A percentile compares a stretch with the other conserved stretches of the same genome.
Evolutionary conservation across 1,284 basidiomycete species (phyloP).

Genomic region (Trametes pubescens): DNA sequence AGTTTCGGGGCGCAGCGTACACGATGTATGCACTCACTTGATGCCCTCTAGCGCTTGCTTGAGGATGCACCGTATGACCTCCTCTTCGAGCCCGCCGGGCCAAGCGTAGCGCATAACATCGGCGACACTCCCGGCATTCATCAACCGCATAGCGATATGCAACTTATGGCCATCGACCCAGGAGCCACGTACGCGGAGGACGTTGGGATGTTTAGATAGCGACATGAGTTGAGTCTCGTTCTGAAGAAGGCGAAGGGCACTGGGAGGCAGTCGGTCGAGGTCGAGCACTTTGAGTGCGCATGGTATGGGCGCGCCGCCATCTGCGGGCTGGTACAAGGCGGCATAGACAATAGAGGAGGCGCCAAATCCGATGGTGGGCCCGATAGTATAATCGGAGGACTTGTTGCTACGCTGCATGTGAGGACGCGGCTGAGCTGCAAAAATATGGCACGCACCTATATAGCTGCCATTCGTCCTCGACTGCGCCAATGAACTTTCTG

Average conservation of each 20-base stretch:
- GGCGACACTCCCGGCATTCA: conserved; percentile 88
- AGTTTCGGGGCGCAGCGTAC: neutral
- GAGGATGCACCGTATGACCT: conserved; percentile 84
- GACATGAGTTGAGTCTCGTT: conserved; percentile 93
- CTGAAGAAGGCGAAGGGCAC: conserved; percentile 73
- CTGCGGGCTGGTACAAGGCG: conserved; percentile 61
- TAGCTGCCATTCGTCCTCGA: conserved; percentile 86
- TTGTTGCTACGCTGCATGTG: conserved; percentile 59
- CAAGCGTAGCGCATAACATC: conserved; percentile 88
- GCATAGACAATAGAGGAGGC: conserved; percentile 88
- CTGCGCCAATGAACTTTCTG: conserved; percentile 70
- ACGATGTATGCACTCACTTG: conserved; percentile 61
- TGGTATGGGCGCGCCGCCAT: conserved; percentile 53
- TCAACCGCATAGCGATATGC: conserved; percentile 87
- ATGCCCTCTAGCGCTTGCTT: conserved; percentile 85
- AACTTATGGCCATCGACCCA: conserved; percentile 89
- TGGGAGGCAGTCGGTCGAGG: conserved; percentile 77
- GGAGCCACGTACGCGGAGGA: conserved; percentile 87
- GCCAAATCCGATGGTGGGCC: conserved; percentile 82
- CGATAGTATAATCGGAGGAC: conserved; percentile 75
- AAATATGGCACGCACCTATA: conserved; percentile 64
- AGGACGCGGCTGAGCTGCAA: conserved; percentile 8
- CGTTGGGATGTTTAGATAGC: conserved; percentile 92
- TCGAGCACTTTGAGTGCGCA: conserved; percentile 91
- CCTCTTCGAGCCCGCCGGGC: conserved; percentile 88